Evolutionary conservation across 805 yeast genomes (phyloP).

Genomic region (Candida railenensis): DNA sequence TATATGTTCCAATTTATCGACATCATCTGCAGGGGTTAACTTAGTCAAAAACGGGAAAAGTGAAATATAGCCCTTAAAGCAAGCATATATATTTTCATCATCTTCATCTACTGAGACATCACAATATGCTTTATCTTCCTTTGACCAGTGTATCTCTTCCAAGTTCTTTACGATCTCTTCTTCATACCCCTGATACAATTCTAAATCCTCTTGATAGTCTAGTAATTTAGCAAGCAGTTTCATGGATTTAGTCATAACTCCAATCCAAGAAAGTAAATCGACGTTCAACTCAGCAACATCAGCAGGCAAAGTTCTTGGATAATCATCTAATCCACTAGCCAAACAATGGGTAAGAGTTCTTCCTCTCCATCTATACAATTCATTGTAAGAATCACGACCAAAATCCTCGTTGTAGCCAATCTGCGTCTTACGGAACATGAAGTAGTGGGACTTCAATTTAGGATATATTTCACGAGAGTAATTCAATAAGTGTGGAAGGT

Average conservation of each 20-base stretch:
- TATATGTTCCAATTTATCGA: conserved; percentile 47
- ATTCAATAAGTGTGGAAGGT: conserved; percentile 49
- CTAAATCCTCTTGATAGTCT: conserved; percentile 57
- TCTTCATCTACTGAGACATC: conserved; percentile 76
- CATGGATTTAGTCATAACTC: conserved; percentile 86
- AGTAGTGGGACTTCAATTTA: conserved; percentile 68
- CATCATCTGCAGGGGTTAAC: conserved; percentile 49
- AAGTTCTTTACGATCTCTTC: conserved; percentile 60
- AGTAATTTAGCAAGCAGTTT: conserved; percentile 65
- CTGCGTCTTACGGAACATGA: conserved; percentile 84
- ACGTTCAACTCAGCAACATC: conserved; percentile 89
- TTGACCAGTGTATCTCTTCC: conserved; percentile 80
- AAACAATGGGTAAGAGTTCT: conserved; percentile 81
- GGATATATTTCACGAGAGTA: conserved; percentile 74
- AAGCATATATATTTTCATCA: conserved; percentile 65
- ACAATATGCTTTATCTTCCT: conserved; percentile 65
- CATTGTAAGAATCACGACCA: conserved; percentile 52
- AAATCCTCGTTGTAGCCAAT: conserved; percentile 71
- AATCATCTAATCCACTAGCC: conserved; percentile 94
- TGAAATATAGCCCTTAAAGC: conserved; percentile 87
- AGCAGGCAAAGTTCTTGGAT: conserved; percentile 80
- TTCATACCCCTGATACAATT: conserved; percentile 53
- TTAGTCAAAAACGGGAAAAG: conserved; percentile 80
- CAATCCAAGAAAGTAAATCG: conserved; percentile 90
- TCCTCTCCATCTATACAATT: conserved; percentile 92